A percentile compares a stretch with the other conserved stretches of the same genome.
These are phyloP conservation scores for Penicillium maclennaniae DNA, from an alignment of 495 filamentous ascomycete genomes.

Conservation along the genomic window DNA sequence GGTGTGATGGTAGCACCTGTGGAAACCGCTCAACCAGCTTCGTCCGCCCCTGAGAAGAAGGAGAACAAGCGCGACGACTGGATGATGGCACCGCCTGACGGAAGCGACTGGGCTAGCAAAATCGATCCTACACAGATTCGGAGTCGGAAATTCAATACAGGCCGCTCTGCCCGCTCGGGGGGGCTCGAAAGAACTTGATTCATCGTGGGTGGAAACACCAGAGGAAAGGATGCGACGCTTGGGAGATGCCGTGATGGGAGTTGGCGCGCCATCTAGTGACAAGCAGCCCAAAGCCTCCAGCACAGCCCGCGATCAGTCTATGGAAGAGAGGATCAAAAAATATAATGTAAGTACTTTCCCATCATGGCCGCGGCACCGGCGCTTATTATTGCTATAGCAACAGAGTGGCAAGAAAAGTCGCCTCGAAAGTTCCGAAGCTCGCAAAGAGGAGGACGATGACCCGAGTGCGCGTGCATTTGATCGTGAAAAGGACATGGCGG, in stretches of 20 bases:
- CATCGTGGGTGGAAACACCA: constrained; percentile 88
- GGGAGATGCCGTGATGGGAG: constrained; percentile 80
- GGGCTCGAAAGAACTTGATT: constrained; percentile 38
- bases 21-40: background rate
- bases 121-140: constrained; percentile 82
- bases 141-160: constrained; percentile 78
- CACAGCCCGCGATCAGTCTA: constrained; percentile 15
- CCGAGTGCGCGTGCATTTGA: constrained; percentile 87
- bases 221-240: constrained; percentile 80
- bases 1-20: constrained; percentile 21
- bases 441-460: constrained; percentile 85
- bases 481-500: constrained; percentile 88
- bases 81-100: constrained; percentile 85
- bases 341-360: constrained; percentile 45
- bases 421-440: constrained; percentile 54
- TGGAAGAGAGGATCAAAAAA: constrained; percentile 53
- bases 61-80: constrained; percentile 70
- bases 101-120: constrained; percentile 56
- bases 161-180: constrained; percentile 53
- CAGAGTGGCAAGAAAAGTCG: constrained; percentile 60
- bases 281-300: constrained; percentile 2
- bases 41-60: constrained; percentile 9
- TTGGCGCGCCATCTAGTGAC: constrained; percentile 27
- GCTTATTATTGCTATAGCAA: constrained; percentile 36
- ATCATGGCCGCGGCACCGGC: background rate